Percentiles rank a stretch among this genome's conserved stretches.
phyloP scores from a whole-genome alignment of 2,329 filamentous ascomycete species.

The Sporothrix inflata region DNA sequence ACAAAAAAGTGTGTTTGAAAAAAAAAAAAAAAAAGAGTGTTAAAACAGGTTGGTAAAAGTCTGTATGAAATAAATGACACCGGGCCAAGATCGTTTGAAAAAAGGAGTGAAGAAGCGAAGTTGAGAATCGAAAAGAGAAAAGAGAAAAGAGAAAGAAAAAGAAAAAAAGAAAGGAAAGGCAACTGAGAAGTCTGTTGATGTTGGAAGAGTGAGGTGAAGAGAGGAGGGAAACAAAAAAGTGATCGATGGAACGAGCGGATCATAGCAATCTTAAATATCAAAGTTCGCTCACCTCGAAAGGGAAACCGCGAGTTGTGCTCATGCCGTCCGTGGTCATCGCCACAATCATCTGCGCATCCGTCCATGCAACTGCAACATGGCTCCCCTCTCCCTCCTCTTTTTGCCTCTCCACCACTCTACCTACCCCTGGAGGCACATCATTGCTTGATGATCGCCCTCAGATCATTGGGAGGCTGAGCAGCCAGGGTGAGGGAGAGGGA shows the following conservation, averaged over 20 bases:
- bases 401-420: neutral
- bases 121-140: neutral
- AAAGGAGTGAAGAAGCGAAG: constrained; percentile 13
- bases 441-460: constrained; percentile 15
- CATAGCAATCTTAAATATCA: constrained; percentile 26
- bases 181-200: constrained; percentile 4
- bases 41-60: constrained; percentile 6
- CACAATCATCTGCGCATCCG: constrained; percentile 21
- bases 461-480: constrained; percentile 25
- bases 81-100: neutral
- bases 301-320: neutral
- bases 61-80: constrained; percentile 16
- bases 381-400: neutral
- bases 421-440: constrained; percentile 18
- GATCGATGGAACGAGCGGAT: constrained; percentile 15
- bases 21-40: neutral
- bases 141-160: neutral
- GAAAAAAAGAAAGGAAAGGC: neutral
- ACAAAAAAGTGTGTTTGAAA: neutral
- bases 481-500: neutral
- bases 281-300: neutral
- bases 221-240: constrained; percentile 7
- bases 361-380: constrained; percentile 11
- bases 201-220: constrained; percentile 3
- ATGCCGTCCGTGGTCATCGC: constrained; percentile 21